Conservation (phyloP, 495 filamentous ascomycete species). For the Aspergillus asperescens region DNA sequence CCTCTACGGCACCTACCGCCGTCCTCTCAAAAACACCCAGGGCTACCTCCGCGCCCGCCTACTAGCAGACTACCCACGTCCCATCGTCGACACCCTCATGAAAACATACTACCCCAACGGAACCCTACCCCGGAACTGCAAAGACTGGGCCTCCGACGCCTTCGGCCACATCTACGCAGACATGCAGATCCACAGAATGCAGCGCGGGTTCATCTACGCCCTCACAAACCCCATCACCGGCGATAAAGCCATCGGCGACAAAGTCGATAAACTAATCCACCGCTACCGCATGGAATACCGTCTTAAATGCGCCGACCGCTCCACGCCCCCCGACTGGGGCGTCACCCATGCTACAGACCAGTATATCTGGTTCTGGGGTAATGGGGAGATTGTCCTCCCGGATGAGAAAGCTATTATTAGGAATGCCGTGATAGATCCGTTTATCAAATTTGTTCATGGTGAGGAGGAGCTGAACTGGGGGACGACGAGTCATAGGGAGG, state of each 20-base stretch:
- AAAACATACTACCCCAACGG: slow-evolving; percentile 39
- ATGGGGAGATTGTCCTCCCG: slow-evolving; percentile 34
- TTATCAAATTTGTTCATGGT: slow-evolving; percentile 42
- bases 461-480: slow-evolving; percentile 33
- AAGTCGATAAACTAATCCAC: slow-evolving; percentile 26
- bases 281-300: slow-evolving; percentile 50
- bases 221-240: slow-evolving; percentile 17
- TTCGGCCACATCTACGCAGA: slow-evolving; percentile 55
- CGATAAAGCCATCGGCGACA: slow-evolving; percentile 7
- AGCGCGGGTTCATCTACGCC: slow-evolving; percentile 37
- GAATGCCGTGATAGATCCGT: slow-evolving; percentile 37
- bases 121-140: slow-evolving; percentile 23
- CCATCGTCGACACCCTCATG: slow-evolving; percentile 39
- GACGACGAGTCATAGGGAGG: slow-evolving; percentile 18
- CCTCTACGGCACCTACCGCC: slow-evolving; percentile 44
- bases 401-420: slow-evolving; percentile 40
- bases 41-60: slow-evolving; percentile 41
- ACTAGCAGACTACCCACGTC: slow-evolving; percentile 47
- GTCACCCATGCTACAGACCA: slow-evolving; percentile 54
- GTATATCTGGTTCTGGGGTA: slow-evolving; percentile 54
- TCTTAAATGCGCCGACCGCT: slow-evolving; percentile 37
- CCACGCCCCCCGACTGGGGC: slow-evolving; percentile 45
- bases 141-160: slow-evolving; percentile 38
- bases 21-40: slow-evolving; percentile 35
- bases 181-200: slow-evolving; percentile 49